phyloP scores from a whole-genome alignment of 1,284 basidiomycete genomes.

The Grifola frondosa region DNA sequence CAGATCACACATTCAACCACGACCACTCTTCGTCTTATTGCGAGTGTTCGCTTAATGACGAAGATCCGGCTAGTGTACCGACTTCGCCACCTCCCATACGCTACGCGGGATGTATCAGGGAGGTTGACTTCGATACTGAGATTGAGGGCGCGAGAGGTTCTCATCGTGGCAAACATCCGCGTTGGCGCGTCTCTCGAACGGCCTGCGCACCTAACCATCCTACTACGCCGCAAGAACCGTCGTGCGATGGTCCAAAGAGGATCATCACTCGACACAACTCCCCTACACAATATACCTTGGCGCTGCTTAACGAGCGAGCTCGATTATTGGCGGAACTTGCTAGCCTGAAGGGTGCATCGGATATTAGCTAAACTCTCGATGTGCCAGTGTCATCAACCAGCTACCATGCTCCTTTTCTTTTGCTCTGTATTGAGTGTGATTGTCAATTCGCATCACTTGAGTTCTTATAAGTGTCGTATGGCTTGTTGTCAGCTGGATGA shows the following conservation, averaged over 20 bases:
- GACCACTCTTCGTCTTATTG: constrained; percentile 12
- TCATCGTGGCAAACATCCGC: too few relatives aligned
- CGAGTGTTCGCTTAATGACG: constrained; percentile 10
- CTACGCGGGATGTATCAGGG: constrained; percentile 51
- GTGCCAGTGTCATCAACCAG: too few relatives aligned
- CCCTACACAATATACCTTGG: constrained; percentile 43
- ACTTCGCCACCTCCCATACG: constrained; percentile 37
- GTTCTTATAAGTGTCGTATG: too few relatives aligned
- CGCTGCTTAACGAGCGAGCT: constrained; percentile 51
- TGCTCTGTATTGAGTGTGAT: too few relatives aligned
- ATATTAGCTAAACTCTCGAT: too few relatives aligned
- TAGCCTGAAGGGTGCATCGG: constrained; percentile 31
- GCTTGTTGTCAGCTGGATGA: too few relatives aligned
- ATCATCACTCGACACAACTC: constrained; percentile 38
- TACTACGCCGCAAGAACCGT: neutral
- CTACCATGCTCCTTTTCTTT: too few relatives aligned
- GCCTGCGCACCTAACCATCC: constrained; percentile 8
- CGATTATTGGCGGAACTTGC: constrained; percentile 47
- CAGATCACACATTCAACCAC: constrained; percentile 3
- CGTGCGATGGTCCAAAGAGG: constrained; percentile 8
- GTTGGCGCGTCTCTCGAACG: too few relatives aligned
- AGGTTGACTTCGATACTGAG: constrained; percentile 51
- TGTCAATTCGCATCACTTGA: too few relatives aligned
- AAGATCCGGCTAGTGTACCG: constrained; percentile 9
- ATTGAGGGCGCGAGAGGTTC: too few relatives aligned